Evolutionary conservation across 2,329 filamentous ascomycete genomes (phyloP).

Genomic region (Orbilia javanica): DNA sequence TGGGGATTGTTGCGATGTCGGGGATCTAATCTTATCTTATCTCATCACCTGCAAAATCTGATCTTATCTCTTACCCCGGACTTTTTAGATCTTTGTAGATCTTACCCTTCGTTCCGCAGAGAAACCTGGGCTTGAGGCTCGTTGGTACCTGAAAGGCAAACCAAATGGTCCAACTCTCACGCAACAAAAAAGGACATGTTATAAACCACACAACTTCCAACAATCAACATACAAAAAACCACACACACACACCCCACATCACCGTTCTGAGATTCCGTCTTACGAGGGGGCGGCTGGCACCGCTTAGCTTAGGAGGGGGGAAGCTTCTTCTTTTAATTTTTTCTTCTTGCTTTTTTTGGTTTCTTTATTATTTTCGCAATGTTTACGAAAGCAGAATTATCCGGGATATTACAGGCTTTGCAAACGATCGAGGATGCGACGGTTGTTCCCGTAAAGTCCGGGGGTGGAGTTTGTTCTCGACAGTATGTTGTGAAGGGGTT

Average conservation of each 20-base stretch:
- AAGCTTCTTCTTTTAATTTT: too few relatives aligned
- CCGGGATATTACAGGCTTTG: slow-evolving; percentile 20
- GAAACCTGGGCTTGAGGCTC: background rate
- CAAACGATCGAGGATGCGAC: slow-evolving; percentile 16
- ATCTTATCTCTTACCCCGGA: slow-evolving; percentile 15
- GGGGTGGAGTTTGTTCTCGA: slow-evolving; percentile 37
- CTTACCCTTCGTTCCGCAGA: too few relatives aligned
- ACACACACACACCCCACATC: background rate
- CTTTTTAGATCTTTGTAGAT: background rate
- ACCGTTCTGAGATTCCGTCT: background rate
- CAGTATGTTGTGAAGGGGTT: slow-evolving; percentile 11
- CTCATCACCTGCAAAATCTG: background rate
- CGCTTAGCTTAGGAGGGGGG: too few relatives aligned
- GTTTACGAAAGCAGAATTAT: slow-evolving; percentile 43
- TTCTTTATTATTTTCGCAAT: too few relatives aligned
- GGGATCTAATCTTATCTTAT: slow-evolving; percentile 46
- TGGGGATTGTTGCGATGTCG: slow-evolving; percentile 45
- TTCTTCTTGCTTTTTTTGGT: too few relatives aligned
- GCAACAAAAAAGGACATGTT: background rate
- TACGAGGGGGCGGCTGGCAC: background rate
- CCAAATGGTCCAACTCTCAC: background rate
- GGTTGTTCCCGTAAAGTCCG: slow-evolving; percentile 44
- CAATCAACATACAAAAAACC: background rate
- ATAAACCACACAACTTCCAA: background rate
- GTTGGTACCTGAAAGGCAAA: background rate